phyloP scores from a whole-genome alignment of 148 eudicot species.

The Diospyros kaki region DNA sequence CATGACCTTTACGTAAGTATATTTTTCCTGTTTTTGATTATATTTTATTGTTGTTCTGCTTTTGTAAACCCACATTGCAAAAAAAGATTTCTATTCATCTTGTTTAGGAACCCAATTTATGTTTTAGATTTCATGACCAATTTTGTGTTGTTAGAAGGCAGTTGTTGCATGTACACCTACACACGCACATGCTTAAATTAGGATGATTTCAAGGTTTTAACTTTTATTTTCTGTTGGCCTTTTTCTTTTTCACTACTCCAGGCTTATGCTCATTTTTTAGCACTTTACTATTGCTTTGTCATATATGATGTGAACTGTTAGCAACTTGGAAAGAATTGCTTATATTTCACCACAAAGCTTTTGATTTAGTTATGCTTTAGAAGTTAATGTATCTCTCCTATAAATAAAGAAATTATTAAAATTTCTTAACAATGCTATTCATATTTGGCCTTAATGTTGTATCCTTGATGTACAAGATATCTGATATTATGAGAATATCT shows the following conservation, averaged over 20 bases:
- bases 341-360: neutral
- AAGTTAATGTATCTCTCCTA: neutral
- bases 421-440: neutral
- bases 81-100: neutral
- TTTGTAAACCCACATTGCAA: neutral
- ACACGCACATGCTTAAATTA: neutral
- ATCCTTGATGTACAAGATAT: neutral
- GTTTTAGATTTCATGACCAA: neutral
- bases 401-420: neutral
- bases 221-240: neutral
- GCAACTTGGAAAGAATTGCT: neutral
- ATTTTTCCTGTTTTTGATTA: conserved; percentile 1
- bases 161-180: neutral
- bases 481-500: neutral
- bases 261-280: neutral
- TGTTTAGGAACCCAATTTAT: neutral
- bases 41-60: neutral
- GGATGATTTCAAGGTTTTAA: neutral
- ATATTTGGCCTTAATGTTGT: neutral
- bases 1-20: conserved; percentile 93
- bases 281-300: neutral
- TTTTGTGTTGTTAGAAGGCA: neutral
- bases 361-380: neutral
- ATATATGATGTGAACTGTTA: neutral
- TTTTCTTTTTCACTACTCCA: no score